Evolutionary conservation across 1,139 yeast genomes (phyloP).

Genomic region (Magnusiomyces sp.): DNA sequence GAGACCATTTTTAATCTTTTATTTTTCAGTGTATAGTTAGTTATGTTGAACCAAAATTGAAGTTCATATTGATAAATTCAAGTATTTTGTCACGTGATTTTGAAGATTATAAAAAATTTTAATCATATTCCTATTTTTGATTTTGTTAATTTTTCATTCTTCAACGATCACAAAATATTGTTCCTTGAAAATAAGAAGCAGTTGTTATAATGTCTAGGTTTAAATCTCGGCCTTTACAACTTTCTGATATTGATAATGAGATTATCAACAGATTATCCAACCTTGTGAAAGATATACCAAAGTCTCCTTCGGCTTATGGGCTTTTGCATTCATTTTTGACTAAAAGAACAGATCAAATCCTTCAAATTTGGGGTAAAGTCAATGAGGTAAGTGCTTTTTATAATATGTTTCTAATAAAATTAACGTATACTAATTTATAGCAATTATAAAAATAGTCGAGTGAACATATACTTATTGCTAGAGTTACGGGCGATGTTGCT

Average conservation of each 20-base stretch:
- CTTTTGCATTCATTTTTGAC: conserved; percentile 13
- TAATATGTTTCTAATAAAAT: conserved; percentile 15
- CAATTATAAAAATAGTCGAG: conserved; percentile 16
- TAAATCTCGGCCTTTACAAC: conserved; percentile 5
- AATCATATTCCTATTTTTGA: no score
- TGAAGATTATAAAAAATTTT: no score
- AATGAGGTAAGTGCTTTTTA: conserved; percentile 13
- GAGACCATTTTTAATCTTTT: no score
- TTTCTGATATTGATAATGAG: conserved; percentile 6
- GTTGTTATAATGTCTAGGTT: background rate
- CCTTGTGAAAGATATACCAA: conserved; percentile 5
- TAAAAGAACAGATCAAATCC: conserved; percentile 16
- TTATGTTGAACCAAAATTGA: no score
- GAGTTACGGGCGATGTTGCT: conserved; percentile 21
- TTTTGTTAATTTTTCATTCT: no score
- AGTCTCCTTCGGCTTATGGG: conserved; percentile 19
- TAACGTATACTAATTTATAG: conserved; percentile 4
- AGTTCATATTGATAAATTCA: no score
- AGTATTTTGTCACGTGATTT: no score
- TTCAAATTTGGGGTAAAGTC: conserved; percentile 15
- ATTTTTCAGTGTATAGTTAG: no score
- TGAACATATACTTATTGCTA: conserved; percentile 21
- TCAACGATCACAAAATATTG: no score
- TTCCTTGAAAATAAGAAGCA: background rate
- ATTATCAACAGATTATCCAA: conserved; percentile 1